Conservation (phyloP, 768 basidiomycete genomes). For the Boletus bicolor region DNA sequence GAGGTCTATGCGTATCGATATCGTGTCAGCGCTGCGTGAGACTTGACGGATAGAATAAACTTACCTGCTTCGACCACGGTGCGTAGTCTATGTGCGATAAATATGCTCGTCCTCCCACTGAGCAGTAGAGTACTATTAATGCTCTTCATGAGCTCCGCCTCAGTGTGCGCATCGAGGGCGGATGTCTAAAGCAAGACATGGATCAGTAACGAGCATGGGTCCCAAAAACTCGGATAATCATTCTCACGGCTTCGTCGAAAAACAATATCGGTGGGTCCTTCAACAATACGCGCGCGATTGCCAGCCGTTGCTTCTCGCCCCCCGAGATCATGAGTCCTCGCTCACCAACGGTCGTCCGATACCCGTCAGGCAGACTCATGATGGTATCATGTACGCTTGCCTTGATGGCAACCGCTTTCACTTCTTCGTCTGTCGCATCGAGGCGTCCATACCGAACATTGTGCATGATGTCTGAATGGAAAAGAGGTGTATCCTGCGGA, state of each 20-base stretch:
- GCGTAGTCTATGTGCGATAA: slow-evolving; percentile 90
- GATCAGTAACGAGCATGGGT: slow-evolving; percentile 1
- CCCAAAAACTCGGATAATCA: background rate
- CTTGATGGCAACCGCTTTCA: slow-evolving; percentile 74
- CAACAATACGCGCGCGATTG: slow-evolving; percentile 86
- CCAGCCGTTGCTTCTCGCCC: slow-evolving; percentile 96
- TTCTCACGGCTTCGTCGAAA: slow-evolving; percentile 94
- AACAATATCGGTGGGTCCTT: slow-evolving; percentile 96
- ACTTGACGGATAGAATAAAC: slow-evolving; percentile 18
- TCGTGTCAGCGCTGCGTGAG: background rate
- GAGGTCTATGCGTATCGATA: slow-evolving; percentile 51
- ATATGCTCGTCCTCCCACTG: slow-evolving; percentile 86
- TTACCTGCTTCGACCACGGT: slow-evolving; percentile 88
- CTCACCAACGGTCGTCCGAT: slow-evolving; percentile 90
- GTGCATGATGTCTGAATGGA: slow-evolving; percentile 93
- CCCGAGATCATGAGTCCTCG: slow-evolving; percentile 97
- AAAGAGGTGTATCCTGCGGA: slow-evolving; percentile 96
- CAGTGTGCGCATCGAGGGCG: slow-evolving; percentile 92
- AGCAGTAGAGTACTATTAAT: slow-evolving; percentile 77
- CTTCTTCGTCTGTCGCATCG: slow-evolving; percentile 86
- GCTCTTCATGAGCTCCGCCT: slow-evolving; percentile 92
- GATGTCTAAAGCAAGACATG: slow-evolving; percentile 62
- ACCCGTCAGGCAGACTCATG: slow-evolving; percentile 77
- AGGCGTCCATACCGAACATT: slow-evolving; percentile 92
- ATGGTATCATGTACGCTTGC: slow-evolving; percentile 88